A percentile compares a stretch with the other conserved stretches of the same genome.
phyloP scores from a whole-genome alignment of 352 stramenopile species.

The Globisporangium ultimum region DNA sequence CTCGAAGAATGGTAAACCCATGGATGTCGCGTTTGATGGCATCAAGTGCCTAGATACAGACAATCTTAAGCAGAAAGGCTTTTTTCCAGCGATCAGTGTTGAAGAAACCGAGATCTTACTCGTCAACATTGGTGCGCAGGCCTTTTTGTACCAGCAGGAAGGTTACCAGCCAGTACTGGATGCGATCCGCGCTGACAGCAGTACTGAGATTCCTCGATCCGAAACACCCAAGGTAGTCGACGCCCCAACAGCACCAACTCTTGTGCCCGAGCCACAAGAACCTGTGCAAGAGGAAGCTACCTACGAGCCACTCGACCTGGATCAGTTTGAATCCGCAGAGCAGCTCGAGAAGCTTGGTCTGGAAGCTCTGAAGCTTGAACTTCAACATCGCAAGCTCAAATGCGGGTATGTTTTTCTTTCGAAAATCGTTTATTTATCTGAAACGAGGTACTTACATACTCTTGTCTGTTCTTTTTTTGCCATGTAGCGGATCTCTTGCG shows the following conservation, averaged over 20 bases:
- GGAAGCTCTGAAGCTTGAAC: constrained; percentile 90
- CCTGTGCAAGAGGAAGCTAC: constrained; percentile 12
- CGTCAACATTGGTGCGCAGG: constrained; percentile 80
- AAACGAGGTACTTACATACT: neutral
- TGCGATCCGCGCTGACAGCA: constrained; percentile 17
- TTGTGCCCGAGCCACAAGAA: neutral
- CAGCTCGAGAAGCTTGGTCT: constrained; percentile 87
- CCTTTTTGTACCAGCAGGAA: constrained; percentile 51
- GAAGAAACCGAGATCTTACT: constrained; percentile 80
- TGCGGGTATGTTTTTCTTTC: constrained; percentile 79
- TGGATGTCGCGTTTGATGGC: constrained; percentile 59
- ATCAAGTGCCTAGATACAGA: constrained; percentile 27
- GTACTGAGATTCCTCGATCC: neutral
- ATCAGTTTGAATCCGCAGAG: constrained; percentile 45
- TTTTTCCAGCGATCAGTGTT: constrained; percentile 81
- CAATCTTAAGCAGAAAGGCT: constrained; percentile 24
- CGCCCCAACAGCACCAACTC: neutral
- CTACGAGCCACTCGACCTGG: constrained; percentile 43
- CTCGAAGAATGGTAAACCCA: constrained; percentile 71
- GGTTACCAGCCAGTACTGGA: constrained; percentile 50
- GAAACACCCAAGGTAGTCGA: neutral
- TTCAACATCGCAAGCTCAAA: constrained; percentile 92
- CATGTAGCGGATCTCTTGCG: constrained; percentile 79
- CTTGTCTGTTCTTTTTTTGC: constrained; percentile 12
- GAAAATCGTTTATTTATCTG: neutral